Evolutionary conservation across 257 asterid genomes (phyloP).

Genomic region (Dorcoceras hygrometricum): DNA sequence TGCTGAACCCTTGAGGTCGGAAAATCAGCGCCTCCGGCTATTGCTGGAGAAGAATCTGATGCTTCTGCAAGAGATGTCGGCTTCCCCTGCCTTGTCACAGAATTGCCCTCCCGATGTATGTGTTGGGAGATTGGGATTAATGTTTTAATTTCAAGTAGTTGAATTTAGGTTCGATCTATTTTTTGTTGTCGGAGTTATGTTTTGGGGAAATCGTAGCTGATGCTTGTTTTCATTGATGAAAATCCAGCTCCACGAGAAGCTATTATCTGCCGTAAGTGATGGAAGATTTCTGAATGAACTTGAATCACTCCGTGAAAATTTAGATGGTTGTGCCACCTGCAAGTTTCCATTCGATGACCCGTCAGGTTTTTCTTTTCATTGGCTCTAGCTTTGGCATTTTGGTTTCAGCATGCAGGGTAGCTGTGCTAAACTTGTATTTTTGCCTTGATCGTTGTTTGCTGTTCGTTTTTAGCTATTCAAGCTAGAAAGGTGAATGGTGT

Average conservation of each 20-base stretch:
- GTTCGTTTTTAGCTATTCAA: too few species aligned
- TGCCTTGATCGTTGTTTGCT: too few species aligned
- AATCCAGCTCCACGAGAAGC: constrained; percentile 71
- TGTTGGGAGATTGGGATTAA: neutral
- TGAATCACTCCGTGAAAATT: constrained; percentile 40
- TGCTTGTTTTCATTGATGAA: neutral
- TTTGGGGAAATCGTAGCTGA: neutral
- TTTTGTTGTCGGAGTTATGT: neutral
- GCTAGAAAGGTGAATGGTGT: too few species aligned
- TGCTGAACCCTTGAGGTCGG: constrained; percentile 51
- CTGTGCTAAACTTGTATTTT: too few species aligned
- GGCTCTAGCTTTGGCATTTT: neutral
- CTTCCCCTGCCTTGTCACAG: constrained; percentile 40
- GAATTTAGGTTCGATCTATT: neutral
- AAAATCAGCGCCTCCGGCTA: constrained; percentile 63
- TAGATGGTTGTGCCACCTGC: constrained; percentile 21
- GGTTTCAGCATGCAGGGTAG: neutral
- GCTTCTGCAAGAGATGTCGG: constrained; percentile 56
- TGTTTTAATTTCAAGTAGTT: neutral
- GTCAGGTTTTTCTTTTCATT: constrained; percentile 44
- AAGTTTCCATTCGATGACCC: constrained; percentile 66
- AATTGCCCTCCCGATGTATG: constrained; percentile 79
- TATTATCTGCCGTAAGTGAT: constrained; percentile 54
- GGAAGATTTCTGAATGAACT: constrained; percentile 58
- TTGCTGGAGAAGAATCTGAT: constrained; percentile 69